Conservation (phyloP, 768 basidiomycete species). For the Coprinellus aureogranulatus region DNA sequence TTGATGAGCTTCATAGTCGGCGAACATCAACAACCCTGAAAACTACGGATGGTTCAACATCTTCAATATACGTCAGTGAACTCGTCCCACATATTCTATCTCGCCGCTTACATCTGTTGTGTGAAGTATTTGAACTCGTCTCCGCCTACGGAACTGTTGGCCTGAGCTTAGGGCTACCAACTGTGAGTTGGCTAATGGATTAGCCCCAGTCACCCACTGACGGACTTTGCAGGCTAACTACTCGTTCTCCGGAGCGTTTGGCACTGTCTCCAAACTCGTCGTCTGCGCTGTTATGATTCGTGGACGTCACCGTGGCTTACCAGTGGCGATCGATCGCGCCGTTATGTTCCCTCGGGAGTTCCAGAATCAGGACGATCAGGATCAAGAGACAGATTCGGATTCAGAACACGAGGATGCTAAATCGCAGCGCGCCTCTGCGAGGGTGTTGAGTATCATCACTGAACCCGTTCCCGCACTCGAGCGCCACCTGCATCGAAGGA, state of each 20-base stretch:
- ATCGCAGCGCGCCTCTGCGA: too few relatives aligned
- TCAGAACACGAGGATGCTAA: too few relatives aligned
- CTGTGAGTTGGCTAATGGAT: constrained; percentile 46
- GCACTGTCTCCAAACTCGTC: constrained; percentile 83
- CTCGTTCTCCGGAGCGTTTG: constrained; percentile 76
- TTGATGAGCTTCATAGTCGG: too few relatives aligned
- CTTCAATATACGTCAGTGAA: constrained; percentile 65
- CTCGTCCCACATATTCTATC: background rate
- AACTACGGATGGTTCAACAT: constrained; percentile 77
- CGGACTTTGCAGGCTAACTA: constrained; percentile 73
- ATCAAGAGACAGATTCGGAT: background rate
- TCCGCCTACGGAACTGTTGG: constrained; percentile 90
- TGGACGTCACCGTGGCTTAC: constrained; percentile 85
- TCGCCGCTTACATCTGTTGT: background rate
- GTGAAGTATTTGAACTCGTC: constrained; percentile 77
- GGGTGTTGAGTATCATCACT: too few relatives aligned
- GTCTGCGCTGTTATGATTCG: constrained; percentile 89
- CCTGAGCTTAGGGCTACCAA: constrained; percentile 83
- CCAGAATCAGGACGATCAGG: constrained; percentile 17
- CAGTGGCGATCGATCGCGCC: constrained; percentile 85
- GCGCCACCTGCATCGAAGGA: too few relatives aligned
- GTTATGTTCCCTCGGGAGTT: constrained; percentile 76
- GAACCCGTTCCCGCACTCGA: too few relatives aligned
- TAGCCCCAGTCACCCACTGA: background rate
- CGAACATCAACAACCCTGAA: constrained; percentile 50